Percentiles rank a stretch among this genome's conserved stretches.
Conservation (phyloP, 2,329 filamentous ascomycete genomes). For the Huntiella decipiens region DNA sequence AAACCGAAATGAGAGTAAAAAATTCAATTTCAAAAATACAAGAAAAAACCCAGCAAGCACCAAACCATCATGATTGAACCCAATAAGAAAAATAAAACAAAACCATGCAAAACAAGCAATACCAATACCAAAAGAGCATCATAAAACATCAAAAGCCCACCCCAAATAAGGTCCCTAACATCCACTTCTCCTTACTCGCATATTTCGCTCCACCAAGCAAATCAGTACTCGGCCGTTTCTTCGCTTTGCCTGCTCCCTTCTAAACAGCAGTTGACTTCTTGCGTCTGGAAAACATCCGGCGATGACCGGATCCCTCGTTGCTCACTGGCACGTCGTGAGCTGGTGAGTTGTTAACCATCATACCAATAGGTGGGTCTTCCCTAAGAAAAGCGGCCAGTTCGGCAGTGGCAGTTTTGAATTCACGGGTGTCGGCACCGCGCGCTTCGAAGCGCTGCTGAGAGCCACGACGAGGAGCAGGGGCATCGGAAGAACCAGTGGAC, state of each 20-base stretch:
- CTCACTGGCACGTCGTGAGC: no score
- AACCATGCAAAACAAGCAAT: constrained; percentile 1
- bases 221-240: not conserved
- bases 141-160: constrained; percentile 1
- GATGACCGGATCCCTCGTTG: constrained; percentile 5
- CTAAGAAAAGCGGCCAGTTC: constrained; percentile 57
- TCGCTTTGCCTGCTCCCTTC: not conserved
- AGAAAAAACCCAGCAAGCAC: not conserved
- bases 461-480: constrained; percentile 17
- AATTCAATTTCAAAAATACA: not conserved
- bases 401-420: constrained; percentile 32
- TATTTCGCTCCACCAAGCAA: not conserved
- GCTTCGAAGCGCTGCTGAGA: constrained; percentile 39
- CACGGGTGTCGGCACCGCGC: constrained; percentile 24
- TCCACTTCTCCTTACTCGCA: not conserved
- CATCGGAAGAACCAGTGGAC: constrained; percentile 15
- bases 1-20: not conserved
- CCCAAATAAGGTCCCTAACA: not conserved
- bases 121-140: constrained; percentile 1
- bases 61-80: constrained; percentile 1
- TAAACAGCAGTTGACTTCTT: constrained; percentile 10
- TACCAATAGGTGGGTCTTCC: constrained; percentile 37
- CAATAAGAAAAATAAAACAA: not conserved
- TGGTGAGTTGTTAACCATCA: not conserved
- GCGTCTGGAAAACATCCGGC: constrained; percentile 10